Conservation (phyloP, 2,329 filamentous ascomycete species). For the Acarospora socialis region DNA sequence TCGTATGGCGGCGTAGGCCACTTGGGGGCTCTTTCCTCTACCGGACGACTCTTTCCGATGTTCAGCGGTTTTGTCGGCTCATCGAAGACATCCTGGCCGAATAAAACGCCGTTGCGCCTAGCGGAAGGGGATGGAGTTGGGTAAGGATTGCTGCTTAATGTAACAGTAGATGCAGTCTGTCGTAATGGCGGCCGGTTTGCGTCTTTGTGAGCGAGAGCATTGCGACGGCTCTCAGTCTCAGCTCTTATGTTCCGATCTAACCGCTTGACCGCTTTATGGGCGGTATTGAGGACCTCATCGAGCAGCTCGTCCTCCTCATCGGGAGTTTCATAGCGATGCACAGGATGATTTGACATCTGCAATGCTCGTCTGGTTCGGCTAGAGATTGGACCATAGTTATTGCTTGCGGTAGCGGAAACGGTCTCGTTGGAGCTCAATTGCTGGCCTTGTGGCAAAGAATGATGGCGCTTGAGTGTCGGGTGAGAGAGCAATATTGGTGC, state of each 20-base stretch:
- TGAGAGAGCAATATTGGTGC: no score
- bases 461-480: constrained; percentile 35
- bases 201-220: constrained; percentile 16
- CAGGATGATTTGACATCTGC: constrained; percentile 52
- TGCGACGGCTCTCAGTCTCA: constrained; percentile 24
- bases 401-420: not conserved
- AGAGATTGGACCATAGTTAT: constrained; percentile 46
- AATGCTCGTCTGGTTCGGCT: constrained; percentile 69
- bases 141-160: constrained; percentile 35
- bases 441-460: no score
- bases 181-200: constrained; percentile 13
- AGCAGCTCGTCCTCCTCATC: constrained; percentile 94
- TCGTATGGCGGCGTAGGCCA: constrained; percentile 96
- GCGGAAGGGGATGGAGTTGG: constrained; percentile 68
- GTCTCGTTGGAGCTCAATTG: constrained; percentile 1
- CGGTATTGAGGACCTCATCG: constrained; percentile 71
- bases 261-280: constrained; percentile 50
- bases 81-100: constrained; percentile 48
- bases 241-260: constrained; percentile 37
- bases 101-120: constrained; percentile 62
- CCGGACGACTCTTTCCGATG: constrained; percentile 44
- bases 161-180: constrained; percentile 18
- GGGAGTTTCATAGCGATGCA: constrained; percentile 80
- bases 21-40: constrained; percentile 44
- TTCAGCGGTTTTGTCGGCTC: constrained; percentile 57